Base-by-base conservation (phyloP, 2,329 filamentous ascomycete species). In the Xylariaceae sp. region DNA sequence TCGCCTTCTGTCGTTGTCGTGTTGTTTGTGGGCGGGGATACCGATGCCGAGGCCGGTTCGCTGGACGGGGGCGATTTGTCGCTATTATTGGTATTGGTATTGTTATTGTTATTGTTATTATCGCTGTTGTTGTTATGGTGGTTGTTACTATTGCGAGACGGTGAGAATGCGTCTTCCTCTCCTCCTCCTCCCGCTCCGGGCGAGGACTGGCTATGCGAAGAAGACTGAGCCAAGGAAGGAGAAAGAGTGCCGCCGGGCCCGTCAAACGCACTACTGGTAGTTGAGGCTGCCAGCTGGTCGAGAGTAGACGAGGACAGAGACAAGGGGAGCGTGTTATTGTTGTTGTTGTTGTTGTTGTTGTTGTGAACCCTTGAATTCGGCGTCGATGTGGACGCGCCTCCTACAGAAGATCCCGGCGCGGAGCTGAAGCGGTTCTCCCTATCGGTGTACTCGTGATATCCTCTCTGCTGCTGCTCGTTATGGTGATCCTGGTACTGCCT, bases 11-110 rank as follows among this genome's bases (percentile, higher is more conserved):
- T 49, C 33, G 42, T 40, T 12, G 40, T 48, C 32, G 40, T n/a
- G n/a, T n/a, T n/a, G n/a, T n/a, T 46, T 7, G 21, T n/a, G 3
- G 48, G 44, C 31, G 53, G 54, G 26, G 52, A 55, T 37, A 50
- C 43, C 18, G 53, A 52, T 2, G 40, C 36, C 5, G 46, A 46
- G 1, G 35, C 18, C 3, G 40, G 30, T 26, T 36, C 34, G 9
- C 43, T 38, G 19, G 38, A 21, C 6, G 30, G 36, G 5, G 41
- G 36, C 5, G 34, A 38, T 38, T 48, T 49, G 3, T 29, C 13
- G 9, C n/a, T 29, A 13, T 29, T 29, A 13, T 29, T 29, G 9
- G 5, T 29, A n/a, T 14, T 12, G 9, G 8, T 29, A n/a, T 29
- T n/a, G 27, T 14, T 29, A n/a, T 29, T 24, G 21, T 24, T 24